phyloP scores from a whole-genome alignment of 352 stramenopile species.

The Phytophthora fragariae region DNA sequence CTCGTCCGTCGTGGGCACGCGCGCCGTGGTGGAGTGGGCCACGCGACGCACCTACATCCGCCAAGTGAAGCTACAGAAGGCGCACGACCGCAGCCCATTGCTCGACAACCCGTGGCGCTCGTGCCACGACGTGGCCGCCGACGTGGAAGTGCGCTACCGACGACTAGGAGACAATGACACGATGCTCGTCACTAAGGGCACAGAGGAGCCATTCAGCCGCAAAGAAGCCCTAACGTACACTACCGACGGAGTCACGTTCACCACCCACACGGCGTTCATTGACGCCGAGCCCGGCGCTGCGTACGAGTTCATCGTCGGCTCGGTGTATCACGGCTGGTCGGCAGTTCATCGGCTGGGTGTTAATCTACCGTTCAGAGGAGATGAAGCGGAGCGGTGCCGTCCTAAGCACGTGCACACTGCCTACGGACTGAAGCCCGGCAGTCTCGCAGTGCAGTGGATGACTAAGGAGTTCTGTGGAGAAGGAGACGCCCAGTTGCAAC shows the following conservation, averaged over 20 bases:
- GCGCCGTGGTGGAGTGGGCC: constrained; percentile 73
- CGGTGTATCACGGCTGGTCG: constrained; percentile 82
- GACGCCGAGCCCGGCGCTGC: constrained; percentile 22
- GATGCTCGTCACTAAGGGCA: constrained; percentile 25
- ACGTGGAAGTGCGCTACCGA: constrained; percentile 67
- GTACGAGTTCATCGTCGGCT: constrained; percentile 84
- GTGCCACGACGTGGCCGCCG: constrained; percentile 63
- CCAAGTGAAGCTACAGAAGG: constrained; percentile 64
- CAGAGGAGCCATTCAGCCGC: constrained; percentile 43
- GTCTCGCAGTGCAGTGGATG: constrained; percentile 83
- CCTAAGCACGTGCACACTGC: constrained; percentile 88
- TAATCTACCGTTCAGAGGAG: constrained; percentile 52
- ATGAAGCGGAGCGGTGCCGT: constrained; percentile 60
- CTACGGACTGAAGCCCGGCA: constrained; percentile 63
- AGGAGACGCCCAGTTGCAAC: constrained; percentile 56
- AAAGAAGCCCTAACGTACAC: constrained; percentile 67
- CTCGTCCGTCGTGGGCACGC: constrained; percentile 64
- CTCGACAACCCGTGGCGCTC: constrained; percentile 69
- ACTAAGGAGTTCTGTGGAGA: constrained; percentile 65
- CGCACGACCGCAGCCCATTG: constrained; percentile 30
- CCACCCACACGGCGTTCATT: constrained; percentile 73
- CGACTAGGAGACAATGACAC: constrained; percentile 46
- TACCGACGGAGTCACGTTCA: constrained; percentile 60
- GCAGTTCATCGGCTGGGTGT: constrained; percentile 64
- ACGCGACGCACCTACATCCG: constrained; percentile 77